Conservation (phyloP, 371 early-diverging fungal genomes). For the Apophysomyces elegans region DNA sequence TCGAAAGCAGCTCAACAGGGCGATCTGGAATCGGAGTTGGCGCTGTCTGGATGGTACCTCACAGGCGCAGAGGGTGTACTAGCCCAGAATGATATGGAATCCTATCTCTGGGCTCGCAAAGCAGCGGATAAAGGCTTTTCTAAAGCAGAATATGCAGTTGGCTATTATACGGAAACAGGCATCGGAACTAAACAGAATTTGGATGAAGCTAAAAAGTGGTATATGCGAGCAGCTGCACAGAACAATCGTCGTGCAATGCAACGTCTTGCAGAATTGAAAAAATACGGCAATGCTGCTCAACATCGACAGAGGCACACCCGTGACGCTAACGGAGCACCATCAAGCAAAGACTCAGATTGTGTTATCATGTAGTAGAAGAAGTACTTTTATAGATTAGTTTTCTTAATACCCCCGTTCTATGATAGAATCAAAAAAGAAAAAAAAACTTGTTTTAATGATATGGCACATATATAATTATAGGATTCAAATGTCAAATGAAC, state of each 20-base stretch:
- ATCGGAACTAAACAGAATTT: conserved; percentile 68
- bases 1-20: conserved; percentile 89
- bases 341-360: conserved; percentile 36
- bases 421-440: neutral
- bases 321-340: conserved; percentile 33
- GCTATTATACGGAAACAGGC: conserved; percentile 84
- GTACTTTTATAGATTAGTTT: neutral
- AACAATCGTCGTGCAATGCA: conserved; percentile 72
- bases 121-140: conserved; percentile 79
- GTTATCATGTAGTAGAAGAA: conserved; percentile 27
- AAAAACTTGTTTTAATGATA: neutral
- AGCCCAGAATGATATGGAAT: conserved; percentile 75
- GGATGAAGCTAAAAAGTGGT: conserved; percentile 78
- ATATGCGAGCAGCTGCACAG: conserved; percentile 70
- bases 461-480: no score
- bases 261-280: conserved; percentile 67
- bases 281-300: conserved; percentile 34
- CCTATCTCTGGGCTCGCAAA: conserved; percentile 78
- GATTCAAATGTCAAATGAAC: neutral
- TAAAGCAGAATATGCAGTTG: conserved; percentile 86
- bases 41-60: conserved; percentile 88
- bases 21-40: conserved; percentile 79
- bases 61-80: conserved; percentile 67
- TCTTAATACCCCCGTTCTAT: neutral
- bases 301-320: conserved; percentile 31